Evolutionary conservation across 2,329 filamentous ascomycete genomes (phyloP).

Genomic region (Calycina herbarum): DNA sequence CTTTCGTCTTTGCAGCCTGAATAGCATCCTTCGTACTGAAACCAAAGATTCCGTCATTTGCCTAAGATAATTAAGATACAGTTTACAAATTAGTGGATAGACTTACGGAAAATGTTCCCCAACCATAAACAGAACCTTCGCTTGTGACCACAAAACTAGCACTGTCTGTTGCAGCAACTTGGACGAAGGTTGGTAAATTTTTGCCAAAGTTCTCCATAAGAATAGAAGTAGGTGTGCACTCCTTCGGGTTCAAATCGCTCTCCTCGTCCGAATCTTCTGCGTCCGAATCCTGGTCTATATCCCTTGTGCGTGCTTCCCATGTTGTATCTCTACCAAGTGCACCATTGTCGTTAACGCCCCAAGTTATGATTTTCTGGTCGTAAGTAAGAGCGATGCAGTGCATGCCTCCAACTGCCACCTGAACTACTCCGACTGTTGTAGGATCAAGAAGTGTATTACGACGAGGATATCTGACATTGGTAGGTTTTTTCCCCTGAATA

Average conservation of each 20-base stretch:
- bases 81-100: constrained; percentile 5
- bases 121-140: constrained; percentile 75
- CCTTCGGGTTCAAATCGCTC: constrained; percentile 67
- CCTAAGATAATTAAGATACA: constrained; percentile 41
- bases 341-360: constrained; percentile 86
- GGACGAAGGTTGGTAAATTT: constrained; percentile 63
- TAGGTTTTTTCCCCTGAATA: constrained; percentile 54
- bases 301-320: constrained; percentile 62
- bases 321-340: constrained; percentile 74
- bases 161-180: constrained; percentile 70
- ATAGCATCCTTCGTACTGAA: constrained; percentile 41
- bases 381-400: constrained; percentile 74
- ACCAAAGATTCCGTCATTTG: constrained; percentile 63
- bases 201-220: constrained; percentile 33
- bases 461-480: constrained; percentile 74
- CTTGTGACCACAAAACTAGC: constrained; percentile 74
- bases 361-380: constrained; percentile 79
- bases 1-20: constrained; percentile 26
- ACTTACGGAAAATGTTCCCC: constrained; percentile 76
- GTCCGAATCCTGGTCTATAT: constrained; percentile 47
- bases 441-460: constrained; percentile 60
- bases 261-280: constrained; percentile 50
- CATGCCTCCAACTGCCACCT: constrained; percentile 79
- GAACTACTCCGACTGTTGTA: constrained; percentile 64
- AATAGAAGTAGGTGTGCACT: constrained; percentile 53